phyloP scores from a whole-genome alignment of 192 early-diverging fungal genomes.

The Mortierella alpina region DNA sequence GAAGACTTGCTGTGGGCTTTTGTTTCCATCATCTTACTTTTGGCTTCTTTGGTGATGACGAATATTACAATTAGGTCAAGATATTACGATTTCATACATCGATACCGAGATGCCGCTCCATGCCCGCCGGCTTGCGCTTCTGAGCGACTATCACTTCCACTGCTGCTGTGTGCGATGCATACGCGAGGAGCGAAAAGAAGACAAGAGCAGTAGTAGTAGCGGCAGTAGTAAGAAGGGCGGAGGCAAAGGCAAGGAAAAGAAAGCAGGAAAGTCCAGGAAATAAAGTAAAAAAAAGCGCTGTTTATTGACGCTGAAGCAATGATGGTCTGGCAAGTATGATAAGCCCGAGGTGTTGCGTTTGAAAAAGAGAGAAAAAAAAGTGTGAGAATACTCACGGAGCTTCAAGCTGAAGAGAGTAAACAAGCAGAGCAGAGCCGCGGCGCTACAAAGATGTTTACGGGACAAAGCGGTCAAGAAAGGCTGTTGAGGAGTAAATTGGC shows the following conservation, averaged over 20 bases:
- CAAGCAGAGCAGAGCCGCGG: not conserved
- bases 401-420: not conserved
- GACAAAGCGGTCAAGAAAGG: too few relatives aligned
- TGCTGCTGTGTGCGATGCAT: slow-evolving; percentile 70
- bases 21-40: too few relatives aligned
- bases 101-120: slow-evolving; percentile 68
- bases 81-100: slow-evolving; percentile 76
- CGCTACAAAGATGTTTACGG: too few relatives aligned
- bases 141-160: slow-evolving; percentile 72
- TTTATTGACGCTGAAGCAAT: too few relatives aligned
- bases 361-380: slow-evolving; percentile 8
- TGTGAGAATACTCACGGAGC: not conserved
- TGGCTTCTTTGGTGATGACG: too few relatives aligned
- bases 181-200: slow-evolving; percentile 41
- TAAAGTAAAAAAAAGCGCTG: slow-evolving; percentile 1
- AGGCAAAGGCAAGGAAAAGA: slow-evolving; percentile 10
- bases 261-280: not conserved
- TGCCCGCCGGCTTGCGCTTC: slow-evolving; percentile 61
- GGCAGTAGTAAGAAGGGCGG: not conserved
- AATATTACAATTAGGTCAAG: slow-evolving; percentile 54
- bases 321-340: too few relatives aligned
- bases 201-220: not conserved
- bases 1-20: not conserved
- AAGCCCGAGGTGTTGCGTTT: too few relatives aligned
- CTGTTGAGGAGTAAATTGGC: too few relatives aligned